Evolutionary conservation across 2,329 filamentous ascomycete species (phyloP).

Genomic region (Aspergillus sp.): DNA sequence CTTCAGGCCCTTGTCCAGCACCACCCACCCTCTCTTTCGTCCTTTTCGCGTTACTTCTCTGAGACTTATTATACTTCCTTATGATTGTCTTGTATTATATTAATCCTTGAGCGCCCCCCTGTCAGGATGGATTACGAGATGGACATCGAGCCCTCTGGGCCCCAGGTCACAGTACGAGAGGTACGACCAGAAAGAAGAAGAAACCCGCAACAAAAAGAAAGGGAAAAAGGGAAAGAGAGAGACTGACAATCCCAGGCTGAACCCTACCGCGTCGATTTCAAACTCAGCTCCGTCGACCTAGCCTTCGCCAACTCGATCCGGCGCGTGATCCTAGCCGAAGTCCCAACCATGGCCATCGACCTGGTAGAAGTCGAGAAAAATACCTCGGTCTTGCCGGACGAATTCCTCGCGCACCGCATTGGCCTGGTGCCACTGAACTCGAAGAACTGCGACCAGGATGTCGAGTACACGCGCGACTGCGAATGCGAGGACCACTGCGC

Average conservation of each 20-base stretch:
- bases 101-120: not conserved
- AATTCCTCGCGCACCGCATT: conserved; percentile 88
- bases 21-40: not conserved
- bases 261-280: conserved; percentile 75
- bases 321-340: conserved; percentile 83
- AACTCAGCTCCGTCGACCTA: conserved; percentile 80
- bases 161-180: conserved; percentile 42
- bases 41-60: not conserved
- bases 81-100: not conserved
- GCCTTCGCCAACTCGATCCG: conserved; percentile 89
- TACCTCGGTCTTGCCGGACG: conserved; percentile 90
- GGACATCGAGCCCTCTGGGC: conserved; percentile 41
- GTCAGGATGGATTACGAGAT: conserved; percentile 37
- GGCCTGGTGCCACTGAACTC: conserved; percentile 83
- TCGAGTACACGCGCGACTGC: conserved; percentile 87
- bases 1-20: not conserved
- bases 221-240: not conserved
- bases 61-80: not conserved
- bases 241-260: conserved; percentile 53
- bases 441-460: conserved; percentile 67
- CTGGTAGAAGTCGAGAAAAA: conserved; percentile 88
- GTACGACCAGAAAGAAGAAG: conserved; percentile 14
- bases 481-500: conserved; percentile 95
- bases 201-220: not conserved
- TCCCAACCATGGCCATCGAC: conserved; percentile 90